Conservation (phyloP, 441 rosid species). For the Macaranga tanarius region DNA sequence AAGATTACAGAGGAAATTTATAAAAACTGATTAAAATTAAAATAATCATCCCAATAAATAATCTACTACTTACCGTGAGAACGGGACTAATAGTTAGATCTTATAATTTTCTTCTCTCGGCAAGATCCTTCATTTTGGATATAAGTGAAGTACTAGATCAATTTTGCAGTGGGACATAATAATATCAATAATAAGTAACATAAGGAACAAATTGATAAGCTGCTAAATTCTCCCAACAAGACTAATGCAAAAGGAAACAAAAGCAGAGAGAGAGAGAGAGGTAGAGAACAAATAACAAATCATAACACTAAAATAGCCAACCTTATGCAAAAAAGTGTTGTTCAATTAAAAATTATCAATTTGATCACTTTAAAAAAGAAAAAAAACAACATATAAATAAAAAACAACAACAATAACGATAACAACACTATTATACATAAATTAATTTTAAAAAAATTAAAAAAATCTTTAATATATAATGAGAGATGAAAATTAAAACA, state of each 20-base stretch:
- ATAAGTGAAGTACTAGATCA: slow-evolving; percentile 69
- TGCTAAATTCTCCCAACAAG: not conserved
- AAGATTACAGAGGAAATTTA: too few species aligned
- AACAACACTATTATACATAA: too few species aligned
- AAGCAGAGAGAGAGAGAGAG: not conserved
- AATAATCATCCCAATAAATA: not conserved
- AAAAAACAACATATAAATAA: too few species aligned
- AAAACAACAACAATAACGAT: too few species aligned
- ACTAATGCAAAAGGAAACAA: not conserved
- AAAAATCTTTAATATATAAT: too few species aligned
- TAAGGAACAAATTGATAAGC: slow-evolving; percentile 1
- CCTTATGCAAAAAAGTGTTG: too few species aligned
- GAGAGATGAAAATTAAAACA: too few species aligned
- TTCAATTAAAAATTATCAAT: too few species aligned
- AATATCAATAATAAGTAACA: slow-evolving; percentile 11
- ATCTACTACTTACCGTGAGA: slow-evolving; percentile 68
- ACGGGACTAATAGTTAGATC: slow-evolving; percentile 95
- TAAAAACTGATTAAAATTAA: too few species aligned
- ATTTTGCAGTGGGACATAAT: slow-evolving; percentile 45
- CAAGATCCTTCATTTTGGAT: slow-evolving; percentile 72
- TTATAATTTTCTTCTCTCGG: slow-evolving; percentile 83
- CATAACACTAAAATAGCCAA: slow-evolving; percentile 31
- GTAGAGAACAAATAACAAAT: not conserved
- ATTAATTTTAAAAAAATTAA: too few species aligned
- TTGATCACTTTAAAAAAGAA: too few species aligned